phyloP scores from a whole-genome alignment of 257 asterid species.

The Solanum chilense region DNA sequence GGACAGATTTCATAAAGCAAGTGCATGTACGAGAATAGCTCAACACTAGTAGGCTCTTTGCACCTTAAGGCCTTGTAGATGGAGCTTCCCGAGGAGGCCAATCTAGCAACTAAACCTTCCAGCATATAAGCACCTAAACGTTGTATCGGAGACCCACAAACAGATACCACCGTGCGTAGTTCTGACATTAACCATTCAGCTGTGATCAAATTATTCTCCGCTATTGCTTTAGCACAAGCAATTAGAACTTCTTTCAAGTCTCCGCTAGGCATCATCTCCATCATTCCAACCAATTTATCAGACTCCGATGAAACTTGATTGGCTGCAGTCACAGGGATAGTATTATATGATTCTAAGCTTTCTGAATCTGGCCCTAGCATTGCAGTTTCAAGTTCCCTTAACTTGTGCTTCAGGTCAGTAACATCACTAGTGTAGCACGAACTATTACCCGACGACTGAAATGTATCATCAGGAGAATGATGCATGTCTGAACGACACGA shows the following conservation, averaged over 20 bases:
- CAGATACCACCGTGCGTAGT: slow-evolving; percentile 11
- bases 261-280: slow-evolving; percentile 4
- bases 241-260: slow-evolving; percentile 4
- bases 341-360: neutral
- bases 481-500: neutral
- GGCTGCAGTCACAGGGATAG: neutral
- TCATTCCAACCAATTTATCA: neutral
- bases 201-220: neutral
- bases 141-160: slow-evolving; percentile 14
- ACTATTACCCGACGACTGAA: neutral
- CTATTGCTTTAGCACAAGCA: slow-evolving; percentile 19
- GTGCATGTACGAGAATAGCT: slow-evolving; percentile 17
- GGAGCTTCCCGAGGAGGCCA: slow-evolving; percentile 16
- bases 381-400: slow-evolving; percentile 9
- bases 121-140: slow-evolving; percentile 25
- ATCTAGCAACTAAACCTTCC: slow-evolving; percentile 21
- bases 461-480: slow-evolving; percentile 4
- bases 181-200: slow-evolving; percentile 12
- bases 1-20: slow-evolving; percentile 24
- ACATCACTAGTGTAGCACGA: slow-evolving; percentile 5
- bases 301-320: slow-evolving; percentile 2
- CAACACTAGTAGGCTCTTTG: slow-evolving; percentile 13
- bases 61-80: slow-evolving; percentile 19
- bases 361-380: slow-evolving; percentile 11
- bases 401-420: slow-evolving; percentile 5